Conservation (phyloP, 2,329 filamentous ascomycete genomes). For the Colletotrichum somersetense region DNA sequence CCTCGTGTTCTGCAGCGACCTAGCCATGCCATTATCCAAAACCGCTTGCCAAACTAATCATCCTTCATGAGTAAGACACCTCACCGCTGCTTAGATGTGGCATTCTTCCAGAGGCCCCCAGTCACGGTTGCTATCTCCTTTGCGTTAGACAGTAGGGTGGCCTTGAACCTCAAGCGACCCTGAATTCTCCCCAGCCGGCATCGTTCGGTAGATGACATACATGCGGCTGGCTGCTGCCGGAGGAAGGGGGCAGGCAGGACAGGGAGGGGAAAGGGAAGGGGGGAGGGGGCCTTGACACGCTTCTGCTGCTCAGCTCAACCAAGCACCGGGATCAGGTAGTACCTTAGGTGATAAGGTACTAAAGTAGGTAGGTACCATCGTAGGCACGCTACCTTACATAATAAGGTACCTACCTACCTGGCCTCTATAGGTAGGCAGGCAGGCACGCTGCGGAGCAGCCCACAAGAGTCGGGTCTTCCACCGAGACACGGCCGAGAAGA, state of each 20-base stretch:
- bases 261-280: background rate
- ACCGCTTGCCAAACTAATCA: background rate
- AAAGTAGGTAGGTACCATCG: too few relatives aligned
- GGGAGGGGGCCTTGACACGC: background rate
- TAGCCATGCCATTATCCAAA: conserved; percentile 5
- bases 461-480: conserved; percentile 1
- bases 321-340: conserved; percentile 1
- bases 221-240: conserved; percentile 21
- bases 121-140: background rate
- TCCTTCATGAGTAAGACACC: conserved; percentile 11
- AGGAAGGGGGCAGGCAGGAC: conserved; percentile 9
- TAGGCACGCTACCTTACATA: background rate
- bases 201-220: conserved; percentile 40
- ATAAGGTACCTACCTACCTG: background rate
- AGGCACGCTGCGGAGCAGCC: background rate
- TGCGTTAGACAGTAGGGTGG: background rate
- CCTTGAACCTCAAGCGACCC: background rate
- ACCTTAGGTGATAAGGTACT: too few relatives aligned
- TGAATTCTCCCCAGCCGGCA: background rate
- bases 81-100: conserved; percentile 33
- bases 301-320: conserved; percentile 12
- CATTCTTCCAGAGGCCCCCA: conserved; percentile 2
- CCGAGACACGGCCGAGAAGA: conserved; percentile 2
- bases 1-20: background rate
- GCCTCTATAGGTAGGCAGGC: too few relatives aligned